Conservation (phyloP, 2,329 filamentous ascomycete species). For the Penicillium sp. region DNA sequence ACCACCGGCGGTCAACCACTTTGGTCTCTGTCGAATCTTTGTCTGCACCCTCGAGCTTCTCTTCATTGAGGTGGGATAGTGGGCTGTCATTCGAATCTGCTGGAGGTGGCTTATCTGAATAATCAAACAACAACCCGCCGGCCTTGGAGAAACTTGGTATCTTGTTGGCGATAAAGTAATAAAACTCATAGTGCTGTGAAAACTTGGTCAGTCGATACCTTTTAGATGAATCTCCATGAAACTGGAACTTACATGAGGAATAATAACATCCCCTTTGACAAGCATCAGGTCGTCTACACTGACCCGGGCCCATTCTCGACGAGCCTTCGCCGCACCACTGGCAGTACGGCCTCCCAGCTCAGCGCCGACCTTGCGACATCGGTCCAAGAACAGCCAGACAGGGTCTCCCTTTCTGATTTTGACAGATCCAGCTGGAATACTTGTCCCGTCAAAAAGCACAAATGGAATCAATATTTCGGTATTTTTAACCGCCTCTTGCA, state of each 20-base stretch:
- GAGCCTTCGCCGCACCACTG: constrained; percentile 48
- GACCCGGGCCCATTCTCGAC: constrained; percentile 87
- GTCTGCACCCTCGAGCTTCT: constrained; percentile 70
- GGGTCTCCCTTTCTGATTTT: constrained; percentile 91
- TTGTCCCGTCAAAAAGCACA: constrained; percentile 94
- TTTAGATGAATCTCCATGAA: not conserved
- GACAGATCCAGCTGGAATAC: constrained; percentile 81
- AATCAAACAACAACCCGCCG: constrained; percentile 79
- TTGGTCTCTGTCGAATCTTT: constrained; percentile 85
- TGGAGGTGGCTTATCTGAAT: constrained; percentile 55
- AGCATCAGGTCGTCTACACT: constrained; percentile 95
- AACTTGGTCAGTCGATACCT: constrained; percentile 10
- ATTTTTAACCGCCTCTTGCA: constrained; percentile 85
- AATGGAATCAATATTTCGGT: constrained; percentile 92
- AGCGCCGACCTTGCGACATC: constrained; percentile 86
- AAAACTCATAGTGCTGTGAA: constrained; percentile 91
- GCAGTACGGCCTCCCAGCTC: constrained; percentile 74
- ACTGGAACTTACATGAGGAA: constrained; percentile 77
- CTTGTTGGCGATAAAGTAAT: constrained; percentile 89
- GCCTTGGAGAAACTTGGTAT: constrained; percentile 69
- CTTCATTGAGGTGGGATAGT: constrained; percentile 54
- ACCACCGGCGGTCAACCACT: constrained; percentile 95
- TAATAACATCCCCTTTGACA: constrained; percentile 85
- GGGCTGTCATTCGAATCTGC: constrained; percentile 41
- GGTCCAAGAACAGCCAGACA: constrained; percentile 90